A percentile compares a stretch with the other conserved stretches of the same genome.
These are phyloP conservation scores for Botrytis elliptica DNA, from an alignment of 2,329 filamentous ascomycete genomes.

Conservation along the genomic window DNA sequence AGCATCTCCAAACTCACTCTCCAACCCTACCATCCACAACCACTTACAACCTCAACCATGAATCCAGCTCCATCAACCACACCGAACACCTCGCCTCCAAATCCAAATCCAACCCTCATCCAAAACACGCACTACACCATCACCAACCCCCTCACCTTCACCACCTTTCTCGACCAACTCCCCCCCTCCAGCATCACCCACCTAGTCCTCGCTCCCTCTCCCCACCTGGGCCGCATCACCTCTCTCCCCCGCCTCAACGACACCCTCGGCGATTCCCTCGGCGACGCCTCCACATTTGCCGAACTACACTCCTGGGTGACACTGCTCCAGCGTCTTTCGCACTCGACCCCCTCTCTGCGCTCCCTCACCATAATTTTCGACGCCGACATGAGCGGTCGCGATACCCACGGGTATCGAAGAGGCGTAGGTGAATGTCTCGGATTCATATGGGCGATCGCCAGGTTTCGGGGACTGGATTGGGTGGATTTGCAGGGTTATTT, in stretches of 20 bases:
- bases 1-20: neutral
- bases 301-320: neutral
- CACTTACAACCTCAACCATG: neutral
- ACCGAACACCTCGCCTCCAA: neutral
- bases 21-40: neutral
- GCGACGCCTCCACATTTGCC: neutral
- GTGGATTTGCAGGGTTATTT: neutral
- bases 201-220: neutral
- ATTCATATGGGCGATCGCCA: neutral
- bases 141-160: neutral
- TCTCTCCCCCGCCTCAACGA: neutral
- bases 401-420: neutral
- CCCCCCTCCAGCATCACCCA: neutral
- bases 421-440: neutral
- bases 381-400: neutral
- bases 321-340: neutral
- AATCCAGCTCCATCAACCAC: neutral
- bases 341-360: neutral
- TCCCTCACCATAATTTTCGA: neutral
- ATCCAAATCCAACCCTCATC: neutral
- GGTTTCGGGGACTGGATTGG: neutral
- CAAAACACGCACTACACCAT: neutral
- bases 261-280: neutral
- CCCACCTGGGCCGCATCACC: neutral
- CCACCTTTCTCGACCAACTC: neutral